Percentiles rank a stretch among this genome's conserved stretches.
Conservation (phyloP, 2,329 filamentous ascomycete genomes). For the Exserohilum turcica region DNA sequence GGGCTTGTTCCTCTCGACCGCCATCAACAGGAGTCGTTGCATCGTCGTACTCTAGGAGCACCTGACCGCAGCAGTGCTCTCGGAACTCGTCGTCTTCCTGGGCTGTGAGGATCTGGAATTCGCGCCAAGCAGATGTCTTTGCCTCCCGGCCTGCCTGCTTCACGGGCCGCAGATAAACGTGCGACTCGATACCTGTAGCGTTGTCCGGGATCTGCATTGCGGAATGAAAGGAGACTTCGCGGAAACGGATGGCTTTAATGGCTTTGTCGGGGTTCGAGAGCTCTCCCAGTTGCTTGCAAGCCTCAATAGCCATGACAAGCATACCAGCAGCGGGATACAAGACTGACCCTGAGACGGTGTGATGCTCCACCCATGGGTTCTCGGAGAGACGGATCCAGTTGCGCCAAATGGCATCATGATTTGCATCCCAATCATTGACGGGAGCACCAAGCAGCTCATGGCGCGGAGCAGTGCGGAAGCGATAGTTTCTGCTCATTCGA, state of each 20-base stretch:
- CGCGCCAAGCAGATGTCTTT: neutral
- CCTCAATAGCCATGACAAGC: slow-evolving; percentile 1
- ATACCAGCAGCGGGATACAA: slow-evolving; percentile 32
- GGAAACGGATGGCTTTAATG: neutral
- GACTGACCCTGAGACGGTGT: slow-evolving; percentile 20
- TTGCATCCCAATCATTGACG: slow-evolving; percentile 25
- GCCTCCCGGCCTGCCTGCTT: neutral
- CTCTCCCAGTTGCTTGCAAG: neutral
- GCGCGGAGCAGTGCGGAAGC: slow-evolving; percentile 1
- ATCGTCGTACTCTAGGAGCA: neutral
- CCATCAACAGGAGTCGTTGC: neutral
- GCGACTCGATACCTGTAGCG: neutral
- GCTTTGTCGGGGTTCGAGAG: neutral
- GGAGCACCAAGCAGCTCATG: slow-evolving; percentile 22
- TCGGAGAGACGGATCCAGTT: slow-evolving; percentile 48
- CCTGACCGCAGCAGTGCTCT: neutral
- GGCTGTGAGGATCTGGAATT: neutral
- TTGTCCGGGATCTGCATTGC: neutral
- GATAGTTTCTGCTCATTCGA: slow-evolving; percentile 11
- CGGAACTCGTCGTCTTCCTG: neutral
- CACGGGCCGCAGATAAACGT: neutral
- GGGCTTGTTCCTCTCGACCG: neutral
- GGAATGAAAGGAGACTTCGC: neutral
- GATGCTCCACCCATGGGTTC: slow-evolving; percentile 20
- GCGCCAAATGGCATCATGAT: slow-evolving; percentile 47